These are phyloP conservation scores for Fusarium pininemorale DNA, from an alignment of 2,329 filamentous ascomycete genomes.

Conservation along the genomic window DNA sequence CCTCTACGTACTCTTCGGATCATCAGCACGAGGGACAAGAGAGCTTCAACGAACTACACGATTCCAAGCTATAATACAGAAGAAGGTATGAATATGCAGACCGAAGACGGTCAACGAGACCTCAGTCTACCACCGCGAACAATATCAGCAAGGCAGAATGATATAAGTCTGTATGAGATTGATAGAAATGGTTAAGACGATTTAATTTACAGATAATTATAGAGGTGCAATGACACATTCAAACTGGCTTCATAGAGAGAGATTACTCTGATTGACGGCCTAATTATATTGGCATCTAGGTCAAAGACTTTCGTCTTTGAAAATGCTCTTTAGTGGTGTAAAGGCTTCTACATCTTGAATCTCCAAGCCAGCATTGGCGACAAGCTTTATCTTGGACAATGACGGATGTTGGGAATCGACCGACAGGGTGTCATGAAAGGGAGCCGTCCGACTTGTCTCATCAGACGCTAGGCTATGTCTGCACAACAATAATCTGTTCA, in stretches of 20 bases:
- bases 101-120: rapidly evolving
- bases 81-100: rapidly evolving
- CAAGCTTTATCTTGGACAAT: constrained; percentile 1
- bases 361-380: constrained; percentile 38
- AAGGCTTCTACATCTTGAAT: constrained; percentile 46
- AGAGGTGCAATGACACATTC: background rate
- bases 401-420: background rate
- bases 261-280: rapidly evolving
- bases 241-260: background rate
- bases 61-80: background rate
- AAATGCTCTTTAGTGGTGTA: constrained; percentile 43
- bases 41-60: background rate
- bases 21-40: background rate
- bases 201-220: too few species aligned
- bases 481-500: background rate
- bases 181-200: rapidly evolving
- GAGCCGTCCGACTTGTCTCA: background rate
- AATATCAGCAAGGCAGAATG: too few species aligned
- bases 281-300: background rate
- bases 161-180: too few species aligned
- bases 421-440: background rate
- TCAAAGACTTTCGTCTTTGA: constrained; percentile 25
- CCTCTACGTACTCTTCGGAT: background rate
- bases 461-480: background rate
- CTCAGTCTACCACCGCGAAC: rapidly evolving